These are phyloP conservation scores for Neopestalotiopsis sp. DNA, from an alignment of 2,329 filamentous ascomycete species.

Conservation along the genomic window DNA sequence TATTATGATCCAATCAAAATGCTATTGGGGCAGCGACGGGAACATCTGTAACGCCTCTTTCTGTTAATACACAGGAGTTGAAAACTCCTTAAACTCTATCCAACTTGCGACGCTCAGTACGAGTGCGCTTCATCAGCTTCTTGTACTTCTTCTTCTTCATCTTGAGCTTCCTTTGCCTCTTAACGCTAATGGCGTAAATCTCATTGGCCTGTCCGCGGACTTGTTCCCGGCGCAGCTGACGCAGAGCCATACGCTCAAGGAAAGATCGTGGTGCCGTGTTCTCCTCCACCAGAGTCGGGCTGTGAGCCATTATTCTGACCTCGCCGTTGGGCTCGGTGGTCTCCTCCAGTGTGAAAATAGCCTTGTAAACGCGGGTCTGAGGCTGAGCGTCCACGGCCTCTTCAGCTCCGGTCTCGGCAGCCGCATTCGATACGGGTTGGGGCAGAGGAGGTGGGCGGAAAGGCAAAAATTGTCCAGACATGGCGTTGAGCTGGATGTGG, in stretches of 20 bases:
- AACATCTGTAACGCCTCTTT: neutral
- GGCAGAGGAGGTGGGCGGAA: conserved; percentile 88
- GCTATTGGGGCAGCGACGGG: conserved; percentile 7
- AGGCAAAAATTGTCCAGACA: conserved; percentile 74
- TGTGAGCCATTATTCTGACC: conserved; percentile 65
- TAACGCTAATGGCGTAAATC: conserved; percentile 88
- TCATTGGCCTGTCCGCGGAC: conserved; percentile 49
- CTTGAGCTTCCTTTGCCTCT: conserved; percentile 89
- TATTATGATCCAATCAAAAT: conserved; percentile 27
- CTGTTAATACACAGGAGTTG: conserved; percentile 26
- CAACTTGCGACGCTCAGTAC: conserved; percentile 85
- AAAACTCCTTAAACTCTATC: conserved; percentile 60
- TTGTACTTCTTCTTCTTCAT: conserved; percentile 99
- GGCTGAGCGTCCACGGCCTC: conserved; percentile 40
- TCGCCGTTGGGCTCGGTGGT: conserved; percentile 64
- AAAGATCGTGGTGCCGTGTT: conserved; percentile 56
- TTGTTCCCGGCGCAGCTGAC: conserved; percentile 65
- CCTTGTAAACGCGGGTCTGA: conserved; percentile 64
- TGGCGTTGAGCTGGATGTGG: conserved; percentile 70
- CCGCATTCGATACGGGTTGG: conserved; percentile 54
- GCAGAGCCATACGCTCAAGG: conserved; percentile 71
- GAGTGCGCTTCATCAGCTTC: conserved; percentile 95
- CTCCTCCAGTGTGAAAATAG: conserved; percentile 71
- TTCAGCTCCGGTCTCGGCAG: conserved; percentile 44
- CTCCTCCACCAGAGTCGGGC: conserved; percentile 60